phyloP scores from a whole-genome alignment of 1,284 basidiomycete genomes.

The Melampsora occidentalis region DNA sequence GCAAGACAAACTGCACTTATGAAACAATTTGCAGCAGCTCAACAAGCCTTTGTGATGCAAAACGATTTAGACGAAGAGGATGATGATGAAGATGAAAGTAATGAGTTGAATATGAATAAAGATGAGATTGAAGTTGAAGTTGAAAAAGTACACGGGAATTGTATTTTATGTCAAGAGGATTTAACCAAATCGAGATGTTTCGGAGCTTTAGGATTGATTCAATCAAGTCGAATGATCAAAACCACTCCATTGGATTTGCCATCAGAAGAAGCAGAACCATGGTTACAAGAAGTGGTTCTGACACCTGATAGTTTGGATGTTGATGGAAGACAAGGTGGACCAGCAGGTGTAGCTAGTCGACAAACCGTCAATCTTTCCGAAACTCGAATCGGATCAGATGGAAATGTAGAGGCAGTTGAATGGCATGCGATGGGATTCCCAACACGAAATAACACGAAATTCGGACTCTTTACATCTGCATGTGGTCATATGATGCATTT shows the following conservation, averaged over 20 bases:
- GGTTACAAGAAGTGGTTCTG: constrained; percentile 72
- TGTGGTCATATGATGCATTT: constrained; percentile 98
- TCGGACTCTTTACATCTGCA: constrained; percentile 82
- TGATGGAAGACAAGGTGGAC: constrained; percentile 55
- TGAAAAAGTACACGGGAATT: constrained; percentile 70
- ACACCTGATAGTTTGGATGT: constrained; percentile 65
- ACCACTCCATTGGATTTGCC: constrained; percentile 67
- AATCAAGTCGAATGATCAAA: constrained; percentile 81
- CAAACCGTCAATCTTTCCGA: constrained; percentile 54
- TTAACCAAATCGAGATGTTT: constrained; percentile 72
- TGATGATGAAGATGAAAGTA: constrained; percentile 48
- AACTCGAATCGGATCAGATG: constrained; percentile 57
- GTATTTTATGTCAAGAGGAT: constrained; percentile 97
- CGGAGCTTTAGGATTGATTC: constrained; percentile 83
- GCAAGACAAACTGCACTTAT: constrained; percentile 83
- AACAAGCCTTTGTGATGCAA: constrained; percentile 65
- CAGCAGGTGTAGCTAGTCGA: constrained; percentile 50
- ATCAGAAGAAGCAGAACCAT: constrained; percentile 57
- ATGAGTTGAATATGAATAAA: constrained; percentile 47
- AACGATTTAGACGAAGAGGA: constrained; percentile 46
- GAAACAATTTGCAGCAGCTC: constrained; percentile 86
- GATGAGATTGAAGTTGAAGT: constrained; percentile 43
- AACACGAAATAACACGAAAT: constrained; percentile 64
- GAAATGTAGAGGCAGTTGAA: constrained; percentile 45
- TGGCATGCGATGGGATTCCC: constrained; percentile 72